Evolutionary conservation across 352 stramenopile species (phyloP), one percentile per base, ranked within the genome.

Genomic region (Elongisporangium senticosum): DNA sequence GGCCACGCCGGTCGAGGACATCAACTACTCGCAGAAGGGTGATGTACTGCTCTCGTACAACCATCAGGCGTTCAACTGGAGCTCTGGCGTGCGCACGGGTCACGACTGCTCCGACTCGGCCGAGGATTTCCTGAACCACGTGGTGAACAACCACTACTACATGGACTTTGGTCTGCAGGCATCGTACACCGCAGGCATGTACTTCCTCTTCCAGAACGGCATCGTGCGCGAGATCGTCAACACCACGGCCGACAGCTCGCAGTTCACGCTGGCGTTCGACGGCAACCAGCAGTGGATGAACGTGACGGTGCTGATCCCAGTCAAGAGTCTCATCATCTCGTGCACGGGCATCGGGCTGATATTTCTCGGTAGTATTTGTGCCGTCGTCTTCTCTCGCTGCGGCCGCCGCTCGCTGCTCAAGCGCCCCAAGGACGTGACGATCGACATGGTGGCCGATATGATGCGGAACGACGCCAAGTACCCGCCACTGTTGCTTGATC

Each of bases 201-300:
- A 79, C 58, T 79, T 84, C 58, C 62, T 85, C 4, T 83, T 87
- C 54, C 77, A 87, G 60, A 73, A 83, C 47, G 74, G 67, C 2
- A 73, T 68, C 4, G 43, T 81, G 23, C 67, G 66, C 13, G 62
- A 78, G 26, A 43, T 43, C 33, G 33, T 43, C 10, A 43, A 43
- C 33, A 43, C 33, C 2, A 43, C 33, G 11, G 33, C 33, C 5
- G 33, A 43, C 33, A 43, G 13, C 13, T 43, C 33, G 33, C 33
- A 43, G 33, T 43, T 43, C 33, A 43, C 33, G 33, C 33, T 43
- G 33, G 33, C 33, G 33, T 43, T 43, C 33, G 33, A 43, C 13
- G 33, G 33, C 33, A 43, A 43, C 33, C 33, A 43, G 33, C 33
- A 43, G 33, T 43, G 33, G 33, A 43, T 43, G 33, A 43, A 43